These are phyloP conservation scores for Metschnikowia shivogae DNA, from an alignment of 805 yeast genomes.

Conservation along the genomic window DNA sequence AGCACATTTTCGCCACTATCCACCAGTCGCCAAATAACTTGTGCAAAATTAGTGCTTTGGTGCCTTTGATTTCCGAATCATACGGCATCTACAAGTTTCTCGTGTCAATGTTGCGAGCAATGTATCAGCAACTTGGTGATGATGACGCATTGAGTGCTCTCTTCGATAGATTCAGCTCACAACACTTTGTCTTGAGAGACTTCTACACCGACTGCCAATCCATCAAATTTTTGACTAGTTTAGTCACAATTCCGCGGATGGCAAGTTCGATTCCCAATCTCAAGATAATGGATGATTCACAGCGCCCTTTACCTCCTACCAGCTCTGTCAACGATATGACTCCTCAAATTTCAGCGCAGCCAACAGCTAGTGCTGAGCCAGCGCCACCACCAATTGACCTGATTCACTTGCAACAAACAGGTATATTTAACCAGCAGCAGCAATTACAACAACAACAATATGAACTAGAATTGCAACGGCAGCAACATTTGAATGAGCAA, in stretches of 20 bases:
- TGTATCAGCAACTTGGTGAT: conserved; percentile 68
- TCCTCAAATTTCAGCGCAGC: conserved; percentile 45
- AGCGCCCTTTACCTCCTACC: conserved; percentile 30
- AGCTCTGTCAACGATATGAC: conserved; percentile 17
- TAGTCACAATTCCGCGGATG: conserved; percentile 74
- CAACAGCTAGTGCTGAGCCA: conserved; percentile 31
- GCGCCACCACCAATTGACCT: conserved; percentile 38
- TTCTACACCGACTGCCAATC: conserved; percentile 89
- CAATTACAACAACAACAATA: conserved; percentile 56
- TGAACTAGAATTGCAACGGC: conserved; percentile 60
- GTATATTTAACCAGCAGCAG: conserved; percentile 48
- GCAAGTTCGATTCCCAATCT: conserved; percentile 59
- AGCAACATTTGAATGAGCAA: conserved; percentile 64
- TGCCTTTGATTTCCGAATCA: conserved; percentile 86
- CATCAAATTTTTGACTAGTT: conserved; percentile 71
- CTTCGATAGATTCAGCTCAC: conserved; percentile 64
- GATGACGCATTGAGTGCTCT: conserved; percentile 76
- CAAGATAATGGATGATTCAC: conserved; percentile 40
- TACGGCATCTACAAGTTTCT: conserved; percentile 89
- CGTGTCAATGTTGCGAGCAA: conserved; percentile 85
- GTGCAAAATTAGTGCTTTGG: conserved; percentile 80
- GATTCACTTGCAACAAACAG: conserved; percentile 51
- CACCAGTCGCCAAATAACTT: conserved; percentile 58
- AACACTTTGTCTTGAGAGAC: conserved; percentile 68
- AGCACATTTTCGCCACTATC: conserved; percentile 68